Evolutionary conservation across 2,329 filamentous ascomycete species (phyloP).

Genomic region (Nemania serpens): DNA sequence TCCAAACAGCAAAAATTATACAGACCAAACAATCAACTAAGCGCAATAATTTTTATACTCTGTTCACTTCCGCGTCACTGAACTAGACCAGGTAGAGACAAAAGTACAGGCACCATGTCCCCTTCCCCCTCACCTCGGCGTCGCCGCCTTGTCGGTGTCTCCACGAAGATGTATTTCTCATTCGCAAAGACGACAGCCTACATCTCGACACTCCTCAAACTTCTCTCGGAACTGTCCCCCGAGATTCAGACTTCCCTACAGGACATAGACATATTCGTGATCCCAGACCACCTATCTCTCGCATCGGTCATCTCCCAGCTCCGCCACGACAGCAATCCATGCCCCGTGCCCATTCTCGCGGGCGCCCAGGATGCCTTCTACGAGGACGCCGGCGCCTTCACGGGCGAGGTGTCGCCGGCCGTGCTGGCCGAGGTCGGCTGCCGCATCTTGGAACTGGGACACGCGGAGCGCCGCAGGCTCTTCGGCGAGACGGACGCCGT

Average conservation of each 20-base stretch:
- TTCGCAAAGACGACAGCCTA: slow-evolving; percentile 64
- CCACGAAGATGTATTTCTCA: slow-evolving; percentile 81
- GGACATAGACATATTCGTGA: slow-evolving; percentile 63
- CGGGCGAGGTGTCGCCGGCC: slow-evolving; percentile 74
- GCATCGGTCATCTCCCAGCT: slow-evolving; percentile 56
- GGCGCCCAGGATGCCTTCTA: slow-evolving; percentile 79
- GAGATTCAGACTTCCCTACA: slow-evolving; percentile 29
- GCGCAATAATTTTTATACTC: no score
- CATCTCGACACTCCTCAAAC: slow-evolving; percentile 53
- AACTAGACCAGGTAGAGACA: no score
- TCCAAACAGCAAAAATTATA: neutral
- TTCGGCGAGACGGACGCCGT: slow-evolving; percentile 76
- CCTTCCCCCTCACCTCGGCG: slow-evolving; percentile 38
- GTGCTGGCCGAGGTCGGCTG: slow-evolving; percentile 71
- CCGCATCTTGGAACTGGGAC: slow-evolving; percentile 76
- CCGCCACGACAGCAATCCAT: slow-evolving; percentile 48
- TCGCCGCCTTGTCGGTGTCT: slow-evolving; percentile 72
- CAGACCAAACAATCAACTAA: no score
- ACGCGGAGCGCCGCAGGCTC: slow-evolving; percentile 74
- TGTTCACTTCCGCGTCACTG: no score
- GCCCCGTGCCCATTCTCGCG: slow-evolving; percentile 59
- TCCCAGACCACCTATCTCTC: slow-evolving; percentile 77
- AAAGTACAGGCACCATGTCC: slow-evolving; percentile 17
- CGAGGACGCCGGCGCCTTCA: slow-evolving; percentile 74
- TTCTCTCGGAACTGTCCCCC: slow-evolving; percentile 49